Evolutionary conservation across 1,284 basidiomycete genomes (phyloP).

Genomic region (Ustilago shanxiensis): DNA sequence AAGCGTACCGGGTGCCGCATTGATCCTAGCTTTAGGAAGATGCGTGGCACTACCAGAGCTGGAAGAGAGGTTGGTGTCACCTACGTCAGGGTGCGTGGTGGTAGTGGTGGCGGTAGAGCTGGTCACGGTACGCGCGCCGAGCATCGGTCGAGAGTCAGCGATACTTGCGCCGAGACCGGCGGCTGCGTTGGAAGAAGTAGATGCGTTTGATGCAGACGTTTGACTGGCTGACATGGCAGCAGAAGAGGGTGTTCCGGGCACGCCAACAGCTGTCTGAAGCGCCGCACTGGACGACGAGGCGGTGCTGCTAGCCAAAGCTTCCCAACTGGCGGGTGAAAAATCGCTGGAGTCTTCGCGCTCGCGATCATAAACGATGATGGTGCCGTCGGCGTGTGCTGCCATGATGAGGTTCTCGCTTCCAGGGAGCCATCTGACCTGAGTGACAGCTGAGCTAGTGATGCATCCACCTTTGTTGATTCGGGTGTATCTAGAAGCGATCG

Average conservation of each 20-base stretch:
- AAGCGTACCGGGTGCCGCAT: conserved; percentile 22
- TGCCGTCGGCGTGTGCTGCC: conserved; percentile 90
- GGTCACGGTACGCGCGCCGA: conserved; percentile 38
- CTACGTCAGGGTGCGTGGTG: conserved; percentile 29
- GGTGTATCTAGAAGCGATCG: conserved; percentile 84
- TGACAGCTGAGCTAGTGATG: conserved; percentile 83
- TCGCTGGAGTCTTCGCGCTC: conserved; percentile 83
- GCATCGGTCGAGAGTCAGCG: conserved; percentile 29
- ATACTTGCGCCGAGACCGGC: conserved; percentile 16
- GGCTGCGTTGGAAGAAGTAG: conserved; percentile 18
- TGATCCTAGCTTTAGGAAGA: conserved; percentile 15
- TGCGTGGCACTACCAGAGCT: conserved; percentile 42
- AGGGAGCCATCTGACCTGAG: conserved; percentile 89
- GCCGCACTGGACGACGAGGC: conserved; percentile 37
- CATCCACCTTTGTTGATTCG: conserved; percentile 92
- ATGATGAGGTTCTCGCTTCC: conserved; percentile 80
- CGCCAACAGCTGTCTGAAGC: conserved; percentile 16
- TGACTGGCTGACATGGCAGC: conserved; percentile 44
- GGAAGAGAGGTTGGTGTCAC: conserved; percentile 29
- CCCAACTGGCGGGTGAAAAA: conserved; percentile 35
- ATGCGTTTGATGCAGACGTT: conserved; percentile 31
- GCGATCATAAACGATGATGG: conserved; percentile 87
- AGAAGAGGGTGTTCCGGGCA: conserved; percentile 26
- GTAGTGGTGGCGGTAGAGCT: conserved; percentile 49
- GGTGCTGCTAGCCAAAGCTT: conserved; percentile 20